phyloP scores from a whole-genome alignment of 2,329 filamentous ascomycete species.

The Aspergillus tanneri region DNA sequence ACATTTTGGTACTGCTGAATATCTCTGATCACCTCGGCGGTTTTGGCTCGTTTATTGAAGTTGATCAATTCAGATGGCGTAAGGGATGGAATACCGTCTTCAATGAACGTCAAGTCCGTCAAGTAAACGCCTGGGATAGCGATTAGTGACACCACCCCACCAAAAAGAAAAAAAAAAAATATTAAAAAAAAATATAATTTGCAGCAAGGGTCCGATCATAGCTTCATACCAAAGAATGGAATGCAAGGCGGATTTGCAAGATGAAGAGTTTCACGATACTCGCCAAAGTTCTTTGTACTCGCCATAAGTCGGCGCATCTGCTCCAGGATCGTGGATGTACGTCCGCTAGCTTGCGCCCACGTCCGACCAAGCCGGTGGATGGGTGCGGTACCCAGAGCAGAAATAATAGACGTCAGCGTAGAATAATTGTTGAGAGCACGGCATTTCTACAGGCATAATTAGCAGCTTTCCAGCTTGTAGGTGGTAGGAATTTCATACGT shows the following conservation, averaged over 20 bases:
- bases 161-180: no score
- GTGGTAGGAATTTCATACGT: slow-evolving; percentile 57
- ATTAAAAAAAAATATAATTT: no score
- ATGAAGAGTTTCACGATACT: slow-evolving; percentile 91
- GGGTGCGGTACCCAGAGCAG: slow-evolving; percentile 87
- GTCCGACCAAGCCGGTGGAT: slow-evolving; percentile 92
- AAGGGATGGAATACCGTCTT: slow-evolving; percentile 93
- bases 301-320: slow-evolving; percentile 93
- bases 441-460: slow-evolving; percentile 68
- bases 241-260: slow-evolving; percentile 94
- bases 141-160: not conserved
- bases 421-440: slow-evolving; percentile 93
- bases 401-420: slow-evolving; percentile 95
- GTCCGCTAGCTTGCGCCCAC: slow-evolving; percentile 88
- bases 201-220: slow-evolving; percentile 38
- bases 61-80: slow-evolving; percentile 98
- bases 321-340: slow-evolving; percentile 77
- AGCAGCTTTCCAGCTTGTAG: slow-evolving; percentile 6
- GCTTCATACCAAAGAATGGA: slow-evolving; percentile 81
- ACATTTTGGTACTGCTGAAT: slow-evolving; percentile 99
- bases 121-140: slow-evolving; percentile 75
- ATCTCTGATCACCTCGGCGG: slow-evolving; percentile 94
- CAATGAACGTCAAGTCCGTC: slow-evolving; percentile 96
- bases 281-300: slow-evolving; percentile 96
- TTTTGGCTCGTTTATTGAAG: slow-evolving; percentile 97